A percentile compares a stretch with the other conserved stretches of the same genome.
phyloP scores from a whole-genome alignment of 2,329 filamentous ascomycete species.

The Aspergillus fijiensis region DNA sequence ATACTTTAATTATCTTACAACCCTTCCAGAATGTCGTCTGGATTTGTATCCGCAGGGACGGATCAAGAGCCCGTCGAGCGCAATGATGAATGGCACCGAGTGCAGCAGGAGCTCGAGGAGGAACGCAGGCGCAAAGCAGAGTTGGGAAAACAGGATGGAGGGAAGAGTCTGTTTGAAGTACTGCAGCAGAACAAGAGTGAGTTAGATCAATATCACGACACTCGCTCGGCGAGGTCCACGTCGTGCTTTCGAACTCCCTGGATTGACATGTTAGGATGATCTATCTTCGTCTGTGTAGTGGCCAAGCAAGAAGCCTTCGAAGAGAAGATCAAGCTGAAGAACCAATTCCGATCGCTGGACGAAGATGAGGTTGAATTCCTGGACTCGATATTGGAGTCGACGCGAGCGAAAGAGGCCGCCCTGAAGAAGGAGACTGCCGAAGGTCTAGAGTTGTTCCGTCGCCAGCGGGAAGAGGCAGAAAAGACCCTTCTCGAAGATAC shows the following conservation, averaged over 20 bases:
- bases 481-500: constrained; percentile 45
- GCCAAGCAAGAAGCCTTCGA: constrained; percentile 55
- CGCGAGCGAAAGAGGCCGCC: constrained; percentile 56
- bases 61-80: constrained; percentile 40
- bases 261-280: constrained; percentile 45
- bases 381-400: constrained; percentile 58
- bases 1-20: neutral
- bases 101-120: constrained; percentile 48
- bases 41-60: constrained; percentile 48
- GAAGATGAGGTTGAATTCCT: constrained; percentile 54
- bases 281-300: constrained; percentile 27
- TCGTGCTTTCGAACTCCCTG: constrained; percentile 8
- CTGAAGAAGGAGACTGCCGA: constrained; percentile 60
- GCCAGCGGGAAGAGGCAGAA: constrained; percentile 60
- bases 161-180: constrained; percentile 52
- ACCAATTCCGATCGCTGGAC: constrained; percentile 53
- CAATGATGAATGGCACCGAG: constrained; percentile 47
- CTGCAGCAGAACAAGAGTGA: constrained; percentile 53
- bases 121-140: constrained; percentile 47
- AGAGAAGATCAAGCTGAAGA: constrained; percentile 51
- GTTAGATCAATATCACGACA: constrained; percentile 16
- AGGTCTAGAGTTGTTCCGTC: constrained; percentile 59
- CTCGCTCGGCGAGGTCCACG: neutral
- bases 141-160: constrained; percentile 53
- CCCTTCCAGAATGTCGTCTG: constrained; percentile 42